Evolutionary conservation across 176 grass and related monocot species (phyloP).

Genomic region (Carex cristatella): DNA sequence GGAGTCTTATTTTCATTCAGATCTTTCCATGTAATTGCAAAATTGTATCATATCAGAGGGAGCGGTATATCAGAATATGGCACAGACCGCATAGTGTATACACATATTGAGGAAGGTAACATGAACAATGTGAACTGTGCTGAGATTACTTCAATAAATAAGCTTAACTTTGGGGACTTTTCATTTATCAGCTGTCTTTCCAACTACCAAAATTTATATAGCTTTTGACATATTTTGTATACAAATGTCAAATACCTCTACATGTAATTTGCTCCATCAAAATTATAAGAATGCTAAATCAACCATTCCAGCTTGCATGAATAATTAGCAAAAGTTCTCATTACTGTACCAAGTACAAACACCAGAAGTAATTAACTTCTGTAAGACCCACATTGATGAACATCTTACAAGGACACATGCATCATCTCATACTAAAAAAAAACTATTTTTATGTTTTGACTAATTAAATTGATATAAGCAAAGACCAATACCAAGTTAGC

Average conservation of each 20-base stretch:
- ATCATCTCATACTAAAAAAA: not conserved
- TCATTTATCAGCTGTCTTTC: not conserved
- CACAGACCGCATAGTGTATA: not conserved
- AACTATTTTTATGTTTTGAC: not conserved
- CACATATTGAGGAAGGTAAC: not conserved
- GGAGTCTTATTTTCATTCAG: not conserved
- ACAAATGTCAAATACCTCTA: not conserved
- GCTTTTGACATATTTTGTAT: not conserved
- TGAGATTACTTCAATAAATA: not conserved
- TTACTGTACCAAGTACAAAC: not conserved
- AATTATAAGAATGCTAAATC: not conserved
- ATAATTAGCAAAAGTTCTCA: not conserved
- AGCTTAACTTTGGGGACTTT: not conserved
- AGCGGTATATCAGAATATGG: not conserved
- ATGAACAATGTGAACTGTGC: not conserved
- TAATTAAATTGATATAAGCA: not conserved
- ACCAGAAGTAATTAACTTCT: not conserved
- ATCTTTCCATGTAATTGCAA: not conserved
- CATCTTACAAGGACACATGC: not conserved
- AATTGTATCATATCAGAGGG: not conserved
- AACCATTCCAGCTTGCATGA: not conserved
- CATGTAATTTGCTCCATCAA: no score
- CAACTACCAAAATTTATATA: not conserved
- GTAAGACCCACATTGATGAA: not conserved
- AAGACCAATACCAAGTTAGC: slow-evolving; percentile 69